Evolutionary conservation across 2,329 filamentous ascomycete species (phyloP).

Genomic region (Exophiala viscosa): DNA sequence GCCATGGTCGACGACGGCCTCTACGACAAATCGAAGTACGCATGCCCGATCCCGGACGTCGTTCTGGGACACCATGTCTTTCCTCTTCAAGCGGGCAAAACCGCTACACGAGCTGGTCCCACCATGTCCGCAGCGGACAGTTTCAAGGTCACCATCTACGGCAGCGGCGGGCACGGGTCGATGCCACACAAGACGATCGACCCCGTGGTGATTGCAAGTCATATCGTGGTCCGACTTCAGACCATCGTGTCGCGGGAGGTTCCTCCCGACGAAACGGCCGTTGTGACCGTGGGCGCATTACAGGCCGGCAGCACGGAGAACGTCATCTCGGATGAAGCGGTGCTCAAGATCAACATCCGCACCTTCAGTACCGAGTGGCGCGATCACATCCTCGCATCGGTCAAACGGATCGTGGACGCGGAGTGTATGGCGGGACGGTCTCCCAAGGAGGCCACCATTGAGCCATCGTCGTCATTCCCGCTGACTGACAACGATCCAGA

Average conservation of each 20-base stretch:
- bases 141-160: conserved; percentile 54
- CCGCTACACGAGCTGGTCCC: conserved; percentile 38
- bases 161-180: conserved; percentile 57
- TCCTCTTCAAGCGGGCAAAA: conserved; percentile 39
- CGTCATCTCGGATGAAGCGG: conserved; percentile 55
- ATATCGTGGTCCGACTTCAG: conserved; percentile 56
- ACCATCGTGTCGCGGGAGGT: conserved; percentile 56
- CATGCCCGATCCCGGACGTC: conserved; percentile 53
- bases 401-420: conserved; percentile 55
- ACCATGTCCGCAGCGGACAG: conserved; percentile 45
- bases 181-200: conserved; percentile 56
- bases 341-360: conserved; percentile 55
- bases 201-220: conserved; percentile 56
- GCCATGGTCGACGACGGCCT: conserved; percentile 60
- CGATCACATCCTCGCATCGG: conserved; percentile 44
- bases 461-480: conserved; percentile 50
- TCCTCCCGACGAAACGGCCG: conserved; percentile 52
- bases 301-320: conserved; percentile 60
- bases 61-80: conserved; percentile 58
- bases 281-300: conserved; percentile 58
- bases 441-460: conserved; percentile 46
- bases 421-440: conserved; percentile 53
- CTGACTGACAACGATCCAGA: conserved; percentile 51
- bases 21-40: conserved; percentile 37
- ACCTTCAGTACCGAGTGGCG: conserved; percentile 46